Conservation (phyloP, 2,329 filamentous ascomycete genomes). For the Lasiodiplodia theobromae region DNA sequence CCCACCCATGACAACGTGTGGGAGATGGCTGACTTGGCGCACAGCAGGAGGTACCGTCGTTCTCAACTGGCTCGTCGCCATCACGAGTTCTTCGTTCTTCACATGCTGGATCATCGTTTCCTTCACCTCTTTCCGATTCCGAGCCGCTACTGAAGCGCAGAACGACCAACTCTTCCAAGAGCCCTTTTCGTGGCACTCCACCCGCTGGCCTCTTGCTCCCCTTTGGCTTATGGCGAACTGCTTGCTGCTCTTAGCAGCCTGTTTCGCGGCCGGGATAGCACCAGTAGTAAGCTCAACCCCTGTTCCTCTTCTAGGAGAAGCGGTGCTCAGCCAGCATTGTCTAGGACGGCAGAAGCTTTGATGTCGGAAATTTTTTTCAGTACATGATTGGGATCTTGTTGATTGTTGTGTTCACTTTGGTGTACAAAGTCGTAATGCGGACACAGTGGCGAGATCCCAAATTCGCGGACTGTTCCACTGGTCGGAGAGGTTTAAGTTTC, state of each 20-base stretch:
- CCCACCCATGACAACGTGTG: too few relatives aligned
- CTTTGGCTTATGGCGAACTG: constrained; percentile 36
- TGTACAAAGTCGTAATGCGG: too few relatives aligned
- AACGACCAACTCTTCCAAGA: constrained; percentile 38
- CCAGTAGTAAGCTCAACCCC: background rate
- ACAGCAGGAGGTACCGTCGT: constrained; percentile 34
- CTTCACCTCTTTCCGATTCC: constrained; percentile 44
- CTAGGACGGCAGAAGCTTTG: too few relatives aligned
- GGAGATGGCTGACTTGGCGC: background rate
- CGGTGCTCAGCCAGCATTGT: too few relatives aligned
- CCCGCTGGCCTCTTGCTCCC: constrained; percentile 40
- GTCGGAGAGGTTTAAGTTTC: too few relatives aligned
- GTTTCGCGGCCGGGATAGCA: constrained; percentile 11
- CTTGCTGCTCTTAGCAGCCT: constrained; percentile 11
- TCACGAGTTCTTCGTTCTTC: constrained; percentile 45
- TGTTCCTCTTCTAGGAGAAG: too few relatives aligned
- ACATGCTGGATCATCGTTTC: constrained; percentile 45
- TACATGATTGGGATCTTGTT: too few relatives aligned
- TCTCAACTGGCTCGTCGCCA: constrained; percentile 40
- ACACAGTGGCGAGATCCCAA: too few relatives aligned
- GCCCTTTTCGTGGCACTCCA: constrained; percentile 40
- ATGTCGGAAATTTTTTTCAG: too few relatives aligned
- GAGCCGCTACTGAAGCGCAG: constrained; percentile 38
- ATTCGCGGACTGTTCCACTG: too few relatives aligned
- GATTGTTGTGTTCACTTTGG: too few relatives aligned